phyloP scores from a whole-genome alignment of 768 basidiomycete genomes.

The Lyophyllum semitale region DNA sequence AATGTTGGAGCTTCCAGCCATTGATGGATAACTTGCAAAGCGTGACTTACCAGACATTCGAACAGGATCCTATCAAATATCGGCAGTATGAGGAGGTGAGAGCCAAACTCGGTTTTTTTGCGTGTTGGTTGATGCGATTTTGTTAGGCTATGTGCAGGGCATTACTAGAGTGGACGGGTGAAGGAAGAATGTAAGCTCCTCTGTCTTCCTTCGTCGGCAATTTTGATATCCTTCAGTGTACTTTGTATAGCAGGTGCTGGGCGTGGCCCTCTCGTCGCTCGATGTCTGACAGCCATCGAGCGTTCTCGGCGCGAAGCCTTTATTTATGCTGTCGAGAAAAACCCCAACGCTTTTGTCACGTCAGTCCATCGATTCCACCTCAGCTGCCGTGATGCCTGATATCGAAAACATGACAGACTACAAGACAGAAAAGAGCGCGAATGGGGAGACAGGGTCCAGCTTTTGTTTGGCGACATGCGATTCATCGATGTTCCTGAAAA shows the following conservation, averaged over 20 bases:
- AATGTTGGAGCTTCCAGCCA: constrained; percentile 52
- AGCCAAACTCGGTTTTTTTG: constrained; percentile 2
- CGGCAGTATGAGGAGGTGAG: constrained; percentile 88
- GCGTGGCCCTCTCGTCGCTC: constrained; percentile 87
- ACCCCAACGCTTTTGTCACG: constrained; percentile 95
- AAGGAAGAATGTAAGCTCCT: constrained; percentile 59
- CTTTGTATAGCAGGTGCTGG: constrained; percentile 95
- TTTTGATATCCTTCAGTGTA: constrained; percentile 46
- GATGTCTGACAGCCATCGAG: constrained; percentile 76
- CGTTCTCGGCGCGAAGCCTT: constrained; percentile 61
- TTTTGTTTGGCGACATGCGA: constrained; percentile 97
- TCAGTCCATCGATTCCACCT: constrained; percentile 30
- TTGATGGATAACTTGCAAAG: constrained; percentile 97
- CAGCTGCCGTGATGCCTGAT: constrained; percentile 8
- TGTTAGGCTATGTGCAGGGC: constrained; percentile 80
- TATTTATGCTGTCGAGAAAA: constrained; percentile 94
- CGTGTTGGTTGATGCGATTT: constrained; percentile 4
- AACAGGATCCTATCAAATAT: constrained; percentile 97
- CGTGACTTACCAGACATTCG: constrained; percentile 95
- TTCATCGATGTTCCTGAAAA: constrained; percentile 77
- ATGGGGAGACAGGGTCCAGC: constrained; percentile 79
- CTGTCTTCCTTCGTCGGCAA: constrained; percentile 5
- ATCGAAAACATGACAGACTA: constrained; percentile 50
- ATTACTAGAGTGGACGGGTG: constrained; percentile 67
- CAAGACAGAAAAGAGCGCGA: constrained; percentile 81